Conservation (phyloP, 495 filamentous ascomycete genomes). For the Alectoria sarmentosa region DNA sequence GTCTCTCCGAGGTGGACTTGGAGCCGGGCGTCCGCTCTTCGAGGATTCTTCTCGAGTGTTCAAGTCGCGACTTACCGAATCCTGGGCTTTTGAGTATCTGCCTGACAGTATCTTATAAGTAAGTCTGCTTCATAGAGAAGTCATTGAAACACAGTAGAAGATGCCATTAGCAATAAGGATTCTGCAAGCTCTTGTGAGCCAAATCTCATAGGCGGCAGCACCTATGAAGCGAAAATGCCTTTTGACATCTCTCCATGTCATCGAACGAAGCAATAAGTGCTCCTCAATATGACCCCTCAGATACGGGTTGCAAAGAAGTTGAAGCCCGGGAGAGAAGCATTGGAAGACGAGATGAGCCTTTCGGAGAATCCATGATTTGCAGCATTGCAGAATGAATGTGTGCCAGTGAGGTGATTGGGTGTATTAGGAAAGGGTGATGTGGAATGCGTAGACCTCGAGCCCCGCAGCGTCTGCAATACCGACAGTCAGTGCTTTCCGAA, state of each 20-base stretch:
- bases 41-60: conserved; percentile 62
- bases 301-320: neutral
- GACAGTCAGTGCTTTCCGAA: too few relatives aligned
- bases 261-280: conserved; percentile 1
- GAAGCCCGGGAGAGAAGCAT: conserved; percentile 3
- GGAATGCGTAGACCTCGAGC: too few relatives aligned
- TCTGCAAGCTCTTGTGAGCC: too few relatives aligned
- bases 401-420: too few relatives aligned
- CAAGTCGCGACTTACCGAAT: conserved; percentile 56
- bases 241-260: conserved; percentile 3
- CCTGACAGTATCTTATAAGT: too few relatives aligned
- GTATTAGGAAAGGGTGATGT: too few relatives aligned
- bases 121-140: too few relatives aligned
- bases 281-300: conserved; percentile 2
- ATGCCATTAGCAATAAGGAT: too few relatives aligned
- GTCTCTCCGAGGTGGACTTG: conserved; percentile 19
- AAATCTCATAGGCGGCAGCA: conserved; percentile 9
- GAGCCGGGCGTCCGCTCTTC: conserved; percentile 43
- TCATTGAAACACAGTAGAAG: too few relatives aligned
- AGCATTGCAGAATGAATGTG: too few relatives aligned
- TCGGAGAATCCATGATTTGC: conserved; percentile 11
- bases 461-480: too few relatives aligned
- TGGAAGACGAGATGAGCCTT: conserved; percentile 8
- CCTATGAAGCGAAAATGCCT: conserved; percentile 4
- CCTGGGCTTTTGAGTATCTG: conserved; percentile 25